Conservation (phyloP, 805 yeast genomes). For the Ogataea haglerorum region DNA sequence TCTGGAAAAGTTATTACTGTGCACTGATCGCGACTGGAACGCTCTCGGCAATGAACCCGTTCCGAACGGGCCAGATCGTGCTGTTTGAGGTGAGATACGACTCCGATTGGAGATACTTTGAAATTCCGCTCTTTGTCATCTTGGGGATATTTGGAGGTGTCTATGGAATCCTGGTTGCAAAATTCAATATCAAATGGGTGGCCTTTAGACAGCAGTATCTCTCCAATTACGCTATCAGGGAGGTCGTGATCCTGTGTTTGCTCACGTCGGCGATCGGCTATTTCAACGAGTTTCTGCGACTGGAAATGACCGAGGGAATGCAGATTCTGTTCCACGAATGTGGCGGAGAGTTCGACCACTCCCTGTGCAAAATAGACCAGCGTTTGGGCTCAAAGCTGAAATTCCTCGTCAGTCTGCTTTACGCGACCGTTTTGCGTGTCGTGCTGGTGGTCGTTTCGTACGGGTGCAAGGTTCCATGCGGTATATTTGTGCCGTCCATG, state of each 20-base stretch:
- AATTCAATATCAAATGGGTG: conserved; percentile 71
- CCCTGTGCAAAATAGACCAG: conserved; percentile 35
- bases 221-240: conserved; percentile 56
- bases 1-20: conserved; percentile 91
- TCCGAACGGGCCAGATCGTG: conserved; percentile 91
- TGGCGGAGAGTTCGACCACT: conserved; percentile 38
- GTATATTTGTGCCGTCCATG: conserved; percentile 95
- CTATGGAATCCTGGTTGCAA: conserved; percentile 76
- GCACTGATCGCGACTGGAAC: conserved; percentile 84
- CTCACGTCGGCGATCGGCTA: conserved; percentile 77
- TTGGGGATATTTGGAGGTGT: conserved; percentile 90
- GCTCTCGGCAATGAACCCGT: conserved; percentile 80
- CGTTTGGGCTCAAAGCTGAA: conserved; percentile 24
- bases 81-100: conserved; percentile 89
- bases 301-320: conserved; percentile 97
- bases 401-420: conserved; percentile 50
- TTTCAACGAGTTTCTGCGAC: conserved; percentile 72
- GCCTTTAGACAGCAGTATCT: conserved; percentile 73
- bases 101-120: conserved; percentile 81
- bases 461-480: conserved; percentile 96
- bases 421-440: conserved; percentile 73
- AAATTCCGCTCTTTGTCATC: conserved; percentile 72
- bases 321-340: conserved; percentile 85
- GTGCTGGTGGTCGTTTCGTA: conserved; percentile 77
- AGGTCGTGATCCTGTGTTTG: conserved; percentile 63